Conservation (phyloP, 2,329 filamentous ascomycete species). For the Simplicillium aogashimaense region DNA sequence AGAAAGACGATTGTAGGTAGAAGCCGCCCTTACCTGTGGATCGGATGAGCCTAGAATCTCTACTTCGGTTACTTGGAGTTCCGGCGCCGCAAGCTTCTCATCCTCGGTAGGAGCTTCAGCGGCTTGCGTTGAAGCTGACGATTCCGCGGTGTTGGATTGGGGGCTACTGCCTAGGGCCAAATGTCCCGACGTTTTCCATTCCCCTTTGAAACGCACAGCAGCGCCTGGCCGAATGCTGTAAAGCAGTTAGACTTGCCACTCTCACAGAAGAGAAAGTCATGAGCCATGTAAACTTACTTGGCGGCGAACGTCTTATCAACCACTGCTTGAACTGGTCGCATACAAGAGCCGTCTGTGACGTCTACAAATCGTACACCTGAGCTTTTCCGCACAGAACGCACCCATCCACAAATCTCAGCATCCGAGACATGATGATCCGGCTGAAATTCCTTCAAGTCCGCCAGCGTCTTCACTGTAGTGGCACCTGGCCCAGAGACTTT, state of each 20-base stretch:
- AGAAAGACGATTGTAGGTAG: conserved; percentile 1
- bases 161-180: no score
- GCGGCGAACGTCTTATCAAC: conserved; percentile 61
- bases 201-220: conserved; percentile 67
- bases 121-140: no score
- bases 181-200: conserved; percentile 43
- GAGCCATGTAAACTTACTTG: conserved; percentile 53
- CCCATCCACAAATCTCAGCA: conserved; percentile 64
- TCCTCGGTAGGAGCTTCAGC: no score
- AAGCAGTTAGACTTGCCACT: not conserved
- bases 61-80: conserved; percentile 65
- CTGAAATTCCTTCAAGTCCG: conserved; percentile 45
- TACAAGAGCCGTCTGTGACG: conserved; percentile 77
- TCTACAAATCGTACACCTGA: conserved; percentile 77
- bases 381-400: conserved; percentile 78
- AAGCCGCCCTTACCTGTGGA: conserved; percentile 52
- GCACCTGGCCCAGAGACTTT: conserved; percentile 15
- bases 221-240: conserved; percentile 69
- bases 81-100: conserved; percentile 35
- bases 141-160: no score
- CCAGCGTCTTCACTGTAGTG: conserved; percentile 33
- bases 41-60: conserved; percentile 68
- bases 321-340: conserved; percentile 71
- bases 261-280: conserved; percentile 15
- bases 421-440: conserved; percentile 32